These are phyloP conservation scores for Globisporangium paroecandrum DNA, from an alignment of 352 stramenopile genomes.

Conservation along the genomic window DNA sequence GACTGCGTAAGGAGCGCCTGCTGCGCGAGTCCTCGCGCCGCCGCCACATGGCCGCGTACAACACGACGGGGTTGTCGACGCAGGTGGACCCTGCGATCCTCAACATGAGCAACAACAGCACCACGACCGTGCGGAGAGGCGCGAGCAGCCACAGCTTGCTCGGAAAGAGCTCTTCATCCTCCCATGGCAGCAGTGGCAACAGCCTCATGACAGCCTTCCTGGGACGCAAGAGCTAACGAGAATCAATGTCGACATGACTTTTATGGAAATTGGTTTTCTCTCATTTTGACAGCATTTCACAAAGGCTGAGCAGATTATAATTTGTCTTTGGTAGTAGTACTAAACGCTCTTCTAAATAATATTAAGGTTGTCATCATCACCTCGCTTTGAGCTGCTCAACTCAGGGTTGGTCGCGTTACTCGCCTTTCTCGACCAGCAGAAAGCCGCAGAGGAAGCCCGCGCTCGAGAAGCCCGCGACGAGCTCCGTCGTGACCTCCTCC, in stretches of 20 bases:
- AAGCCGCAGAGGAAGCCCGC: conserved; percentile 52
- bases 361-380: neutral
- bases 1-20: conserved; percentile 35
- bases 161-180: neutral
- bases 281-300: neutral
- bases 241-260: neutral
- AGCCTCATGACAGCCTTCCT: conserved; percentile 16
- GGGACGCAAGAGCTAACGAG: conserved; percentile 15
- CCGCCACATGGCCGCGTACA: conserved; percentile 35
- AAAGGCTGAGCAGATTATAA: too few relatives aligned
- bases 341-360: conserved; percentile 14
- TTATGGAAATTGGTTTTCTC: neutral
- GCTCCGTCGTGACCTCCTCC: conserved; percentile 37
- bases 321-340: neutral
- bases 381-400: neutral
- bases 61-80: conserved; percentile 8
- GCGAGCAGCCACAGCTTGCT: neutral
- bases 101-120: conserved; percentile 17
- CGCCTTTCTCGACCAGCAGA: conserved; percentile 51
- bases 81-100: conserved; percentile 20
- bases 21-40: conserved; percentile 37
- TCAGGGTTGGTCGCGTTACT: conserved; percentile 8
- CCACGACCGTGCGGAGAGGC: conserved; percentile 12
- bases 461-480: conserved; percentile 39
- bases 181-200: conserved; percentile 1